A percentile compares a stretch with the other conserved stretches of the same genome.
These are phyloP conservation scores for Gentiana dahurica DNA, from an alignment of 257 asterid genomes.

Conservation along the genomic window DNA sequence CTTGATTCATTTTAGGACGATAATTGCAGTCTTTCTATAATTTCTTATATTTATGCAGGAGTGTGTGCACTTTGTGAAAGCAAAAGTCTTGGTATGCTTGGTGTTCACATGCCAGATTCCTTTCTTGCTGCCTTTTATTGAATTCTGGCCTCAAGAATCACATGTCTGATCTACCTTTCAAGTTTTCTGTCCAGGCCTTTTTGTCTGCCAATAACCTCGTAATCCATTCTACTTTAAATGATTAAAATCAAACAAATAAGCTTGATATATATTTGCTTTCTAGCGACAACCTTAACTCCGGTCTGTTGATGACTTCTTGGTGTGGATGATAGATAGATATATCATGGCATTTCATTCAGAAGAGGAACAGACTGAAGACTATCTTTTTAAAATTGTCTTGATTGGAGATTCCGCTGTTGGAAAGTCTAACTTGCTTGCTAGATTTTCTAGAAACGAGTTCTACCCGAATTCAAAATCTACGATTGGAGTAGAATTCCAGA, in stretches of 20 bases:
- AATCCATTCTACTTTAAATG: background rate
- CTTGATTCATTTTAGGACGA: too few relatives aligned
- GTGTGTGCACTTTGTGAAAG: too few relatives aligned
- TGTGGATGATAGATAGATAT: constrained; percentile 18
- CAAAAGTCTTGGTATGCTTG: background rate
- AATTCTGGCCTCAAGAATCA: constrained; percentile 14
- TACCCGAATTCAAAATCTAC: constrained; percentile 89
- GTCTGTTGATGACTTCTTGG: constrained; percentile 25
- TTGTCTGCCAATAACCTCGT: constrained; percentile 2
- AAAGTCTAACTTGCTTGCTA: constrained; percentile 89
- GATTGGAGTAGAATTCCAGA: constrained; percentile 95
- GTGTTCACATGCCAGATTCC: constrained; percentile 20
- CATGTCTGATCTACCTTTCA: constrained; percentile 23
- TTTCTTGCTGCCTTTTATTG: constrained; percentile 15
- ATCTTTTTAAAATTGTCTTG: constrained; percentile 74
- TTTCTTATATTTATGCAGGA: too few relatives aligned
- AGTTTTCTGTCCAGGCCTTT: constrained; percentile 24
- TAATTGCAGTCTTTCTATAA: too few relatives aligned
- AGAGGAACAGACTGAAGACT: constrained; percentile 67
- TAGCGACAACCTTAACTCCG: constrained; percentile 6
- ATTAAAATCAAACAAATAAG: too few relatives aligned
- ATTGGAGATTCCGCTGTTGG: constrained; percentile 97
- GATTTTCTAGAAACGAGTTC: constrained; percentile 91
- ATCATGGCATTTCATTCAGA: constrained; percentile 53
- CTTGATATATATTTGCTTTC: background rate